A percentile compares a stretch with the other conserved stretches of the same genome.
phyloP scores from a whole-genome alignment of 129 eudicot species.

The Rutidosis leptorrhynchoides region DNA sequence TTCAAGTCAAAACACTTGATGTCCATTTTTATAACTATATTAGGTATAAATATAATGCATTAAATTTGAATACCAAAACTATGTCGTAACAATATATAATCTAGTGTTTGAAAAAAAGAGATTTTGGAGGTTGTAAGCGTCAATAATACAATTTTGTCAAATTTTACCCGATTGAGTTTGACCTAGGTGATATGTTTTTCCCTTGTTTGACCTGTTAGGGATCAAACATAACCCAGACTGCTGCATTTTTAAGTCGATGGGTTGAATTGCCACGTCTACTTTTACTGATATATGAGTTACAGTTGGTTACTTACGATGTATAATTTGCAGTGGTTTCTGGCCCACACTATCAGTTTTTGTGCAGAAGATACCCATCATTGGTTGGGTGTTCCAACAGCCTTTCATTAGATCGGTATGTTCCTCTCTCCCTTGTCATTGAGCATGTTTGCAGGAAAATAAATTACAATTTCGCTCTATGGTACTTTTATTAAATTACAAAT shows the following conservation, averaged over 20 bases:
- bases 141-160: background rate
- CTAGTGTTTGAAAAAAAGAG: background rate
- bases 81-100: background rate
- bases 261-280: background rate
- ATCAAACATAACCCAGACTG: background rate
- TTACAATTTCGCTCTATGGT: background rate
- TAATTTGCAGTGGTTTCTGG: constrained; percentile 57
- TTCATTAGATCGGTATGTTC: constrained; percentile 48
- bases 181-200: background rate
- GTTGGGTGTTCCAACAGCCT: constrained; percentile 57
- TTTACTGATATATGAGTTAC: constrained; percentile 12
- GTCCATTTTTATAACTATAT: background rate
- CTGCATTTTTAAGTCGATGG: background rate
- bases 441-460: too few relatives aligned
- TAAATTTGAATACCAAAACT: background rate
- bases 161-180: background rate
- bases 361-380: constrained; percentile 57
- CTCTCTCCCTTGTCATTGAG: background rate
- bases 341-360: constrained; percentile 50
- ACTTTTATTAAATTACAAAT: background rate
- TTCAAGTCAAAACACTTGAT: background rate
- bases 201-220: background rate
- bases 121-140: background rate
- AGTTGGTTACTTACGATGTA: constrained; percentile 17
- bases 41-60: background rate